A percentile compares a stretch with the other conserved stretches of the same genome.
phyloP scores from a whole-genome alignment of 148 eudicot species.

The Vaccinium myrtillus region DNA sequence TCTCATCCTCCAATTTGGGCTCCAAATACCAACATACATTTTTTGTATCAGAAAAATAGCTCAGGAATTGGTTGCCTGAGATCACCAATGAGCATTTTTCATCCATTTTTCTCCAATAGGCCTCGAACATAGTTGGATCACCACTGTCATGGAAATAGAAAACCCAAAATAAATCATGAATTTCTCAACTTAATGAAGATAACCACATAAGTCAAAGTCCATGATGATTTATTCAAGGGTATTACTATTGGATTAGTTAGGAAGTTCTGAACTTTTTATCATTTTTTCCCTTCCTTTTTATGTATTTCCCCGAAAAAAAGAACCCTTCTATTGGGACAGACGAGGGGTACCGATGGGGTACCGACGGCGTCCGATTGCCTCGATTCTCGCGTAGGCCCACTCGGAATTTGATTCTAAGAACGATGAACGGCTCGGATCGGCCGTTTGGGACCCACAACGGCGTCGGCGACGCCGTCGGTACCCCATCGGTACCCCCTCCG shows the following conservation, averaged over 20 bases:
- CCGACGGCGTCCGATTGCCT: no score
- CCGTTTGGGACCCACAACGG: no score
- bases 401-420: no score
- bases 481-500: no score
- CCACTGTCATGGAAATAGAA: conserved; percentile 49
- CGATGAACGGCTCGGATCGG: no score
- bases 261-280: background rate
- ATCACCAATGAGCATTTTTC: conserved; percentile 42
- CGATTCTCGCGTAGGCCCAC: no score
- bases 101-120: conserved; percentile 48
- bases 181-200: background rate
- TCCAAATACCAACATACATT: no score
- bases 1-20: conserved; percentile 14
- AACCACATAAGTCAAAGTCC: background rate
- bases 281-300: background rate
- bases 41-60: conserved; percentile 39
- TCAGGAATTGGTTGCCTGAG: conserved; percentile 41
- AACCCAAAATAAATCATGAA: background rate
- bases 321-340: no score
- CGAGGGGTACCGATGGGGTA: no score
- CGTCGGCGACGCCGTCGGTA: no score
- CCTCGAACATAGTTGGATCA: conserved; percentile 57
- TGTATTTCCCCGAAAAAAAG: no score
- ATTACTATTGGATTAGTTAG: background rate
- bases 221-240: no score